Percentiles rank a stretch among this genome's conserved stretches.
Evolutionary conservation across 176 grass and related monocot species (phyloP).

Genomic region (Cymbopogon citratus): DNA sequence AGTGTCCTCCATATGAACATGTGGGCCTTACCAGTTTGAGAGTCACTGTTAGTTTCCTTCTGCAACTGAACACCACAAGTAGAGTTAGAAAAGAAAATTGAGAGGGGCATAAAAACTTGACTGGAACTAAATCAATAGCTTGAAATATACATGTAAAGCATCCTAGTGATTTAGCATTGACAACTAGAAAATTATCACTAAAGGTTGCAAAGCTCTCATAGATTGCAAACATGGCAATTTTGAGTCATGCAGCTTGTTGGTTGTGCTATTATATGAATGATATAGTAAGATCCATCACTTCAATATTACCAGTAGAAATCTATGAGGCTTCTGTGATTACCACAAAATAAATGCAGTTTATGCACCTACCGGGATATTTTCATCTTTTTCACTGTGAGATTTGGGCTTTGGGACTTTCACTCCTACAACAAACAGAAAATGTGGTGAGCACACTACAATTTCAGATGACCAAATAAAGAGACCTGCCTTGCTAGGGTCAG

Average conservation of each 20-base stretch:
- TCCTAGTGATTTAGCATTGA: neutral
- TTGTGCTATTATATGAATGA: neutral
- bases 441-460: neutral
- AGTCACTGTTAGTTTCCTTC: slow-evolving; percentile 14
- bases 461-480: neutral
- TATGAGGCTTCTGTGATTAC: neutral
- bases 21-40: slow-evolving; percentile 16
- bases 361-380: slow-evolving; percentile 26
- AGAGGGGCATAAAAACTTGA: neutral
- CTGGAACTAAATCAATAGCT: neutral
- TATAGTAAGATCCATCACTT: neutral
- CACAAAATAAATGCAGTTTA: neutral
- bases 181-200: neutral
- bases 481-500: neutral
- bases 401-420: slow-evolving; percentile 40
- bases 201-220: neutral
- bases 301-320: neutral
- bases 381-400: slow-evolving; percentile 29
- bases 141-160: neutral
- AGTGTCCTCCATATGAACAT: slow-evolving; percentile 36
- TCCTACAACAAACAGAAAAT: slow-evolving; percentile 36
- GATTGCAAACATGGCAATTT: neutral
- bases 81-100: neutral
- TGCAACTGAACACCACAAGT: slow-evolving; percentile 6
- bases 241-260: neutral